A percentile compares a stretch with the other conserved stretches of the same genome.
Conservation (phyloP, 2,329 filamentous ascomycete species). For the Sclerotinia sclerotiorum region DNA sequence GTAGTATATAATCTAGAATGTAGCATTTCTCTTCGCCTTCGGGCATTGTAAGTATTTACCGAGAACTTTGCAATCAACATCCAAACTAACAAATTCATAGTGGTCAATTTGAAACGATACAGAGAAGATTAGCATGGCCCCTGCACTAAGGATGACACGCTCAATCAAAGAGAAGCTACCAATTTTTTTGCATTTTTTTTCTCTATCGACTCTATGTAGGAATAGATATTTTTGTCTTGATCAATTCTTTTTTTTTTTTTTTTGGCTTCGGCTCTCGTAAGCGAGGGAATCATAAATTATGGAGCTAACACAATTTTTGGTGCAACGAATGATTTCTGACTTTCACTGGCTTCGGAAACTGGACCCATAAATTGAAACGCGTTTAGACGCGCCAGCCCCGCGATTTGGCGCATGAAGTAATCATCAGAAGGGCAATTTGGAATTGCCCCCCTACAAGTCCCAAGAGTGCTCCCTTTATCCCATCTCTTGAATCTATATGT, state of each 20-base stretch:
- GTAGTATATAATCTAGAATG: slow-evolving; percentile 16
- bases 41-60: slow-evolving; percentile 26
- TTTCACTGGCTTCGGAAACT: no score
- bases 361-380: not conserved
- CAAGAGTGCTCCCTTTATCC: not conserved
- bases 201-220: not conserved
- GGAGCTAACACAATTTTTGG: no score
- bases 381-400: not conserved
- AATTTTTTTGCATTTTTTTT: slow-evolving; percentile 33
- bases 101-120: slow-evolving; percentile 62
- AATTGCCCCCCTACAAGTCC: not conserved
- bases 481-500: not conserved
- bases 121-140: slow-evolving; percentile 83
- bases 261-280: no score
- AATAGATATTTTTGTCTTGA: not conserved
- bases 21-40: slow-evolving; percentile 1
- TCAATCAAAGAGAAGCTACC: slow-evolving; percentile 38
- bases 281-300: no score
- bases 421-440: not conserved
- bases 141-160: slow-evolving; percentile 80
- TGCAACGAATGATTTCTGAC: no score
- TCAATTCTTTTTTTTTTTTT: no score
- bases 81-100: slow-evolving; percentile 15
- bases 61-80: not conserved
- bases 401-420: not conserved